These are phyloP conservation scores for Linum trigynum DNA, from an alignment of 345 rosid genomes.

Conservation along the genomic window DNA sequence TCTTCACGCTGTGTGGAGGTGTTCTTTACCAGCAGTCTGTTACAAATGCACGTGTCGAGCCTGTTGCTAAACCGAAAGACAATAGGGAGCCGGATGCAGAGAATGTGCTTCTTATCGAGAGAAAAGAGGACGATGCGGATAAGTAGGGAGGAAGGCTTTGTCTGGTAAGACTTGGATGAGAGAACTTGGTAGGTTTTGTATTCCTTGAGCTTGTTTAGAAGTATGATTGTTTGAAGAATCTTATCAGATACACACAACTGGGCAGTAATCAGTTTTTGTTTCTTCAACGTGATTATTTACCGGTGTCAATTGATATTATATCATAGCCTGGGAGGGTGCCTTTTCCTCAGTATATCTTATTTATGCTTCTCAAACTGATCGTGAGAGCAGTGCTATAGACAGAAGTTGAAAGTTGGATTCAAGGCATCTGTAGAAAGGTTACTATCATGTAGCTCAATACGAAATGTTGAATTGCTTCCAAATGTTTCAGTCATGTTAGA, in stretches of 20 bases:
- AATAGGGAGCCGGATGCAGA: conserved; percentile 29
- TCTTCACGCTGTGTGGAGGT: conserved; percentile 77
- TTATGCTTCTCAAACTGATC: neutral
- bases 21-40: conserved; percentile 96
- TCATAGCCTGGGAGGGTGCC: neutral
- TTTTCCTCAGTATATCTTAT: neutral
- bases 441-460: neutral
- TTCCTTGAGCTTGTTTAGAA: conserved; percentile 7
- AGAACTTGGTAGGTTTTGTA: conserved; percentile 9
- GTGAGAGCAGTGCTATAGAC: neutral
- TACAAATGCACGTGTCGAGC: conserved; percentile 31
- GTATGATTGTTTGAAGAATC: conserved; percentile 7
- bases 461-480: too few species aligned
- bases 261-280: neutral
- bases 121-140: conserved; percentile 24
- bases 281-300: neutral
- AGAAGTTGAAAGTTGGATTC: neutral
- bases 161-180: conserved; percentile 36
- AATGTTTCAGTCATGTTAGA: neutral
- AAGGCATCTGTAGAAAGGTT: neutral
- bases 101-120: conserved; percentile 13
- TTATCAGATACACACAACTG: neutral
- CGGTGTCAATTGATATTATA: neutral
- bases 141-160: conserved; percentile 28
- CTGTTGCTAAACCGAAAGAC: conserved; percentile 26